phyloP scores from a whole-genome alignment of 768 basidiomycete genomes.

The Gymnopilus junonius region DNA sequence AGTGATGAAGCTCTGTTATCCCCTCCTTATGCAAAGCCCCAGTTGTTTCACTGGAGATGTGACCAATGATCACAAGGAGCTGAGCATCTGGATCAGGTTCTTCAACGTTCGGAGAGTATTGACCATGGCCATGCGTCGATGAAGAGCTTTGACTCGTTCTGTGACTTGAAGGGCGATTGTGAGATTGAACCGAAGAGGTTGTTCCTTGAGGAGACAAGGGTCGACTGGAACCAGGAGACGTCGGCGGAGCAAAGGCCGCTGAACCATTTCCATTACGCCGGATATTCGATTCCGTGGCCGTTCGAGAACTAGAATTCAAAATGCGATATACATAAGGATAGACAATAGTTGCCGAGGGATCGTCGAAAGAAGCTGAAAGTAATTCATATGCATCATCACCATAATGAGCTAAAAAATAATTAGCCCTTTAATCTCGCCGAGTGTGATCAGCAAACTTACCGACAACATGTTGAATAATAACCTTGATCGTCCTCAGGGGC shows the following conservation, averaged over 20 bases:
- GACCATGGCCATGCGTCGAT: slow-evolving; percentile 59
- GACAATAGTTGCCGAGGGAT: slow-evolving; percentile 96
- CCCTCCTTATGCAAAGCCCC: slow-evolving; percentile 92
- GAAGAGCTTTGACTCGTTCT: slow-evolving; percentile 71
- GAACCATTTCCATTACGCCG: slow-evolving; percentile 40
- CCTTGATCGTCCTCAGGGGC: slow-evolving; percentile 97
- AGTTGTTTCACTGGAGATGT: slow-evolving; percentile 88
- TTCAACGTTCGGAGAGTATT: slow-evolving; percentile 58
- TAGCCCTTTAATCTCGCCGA: background rate
- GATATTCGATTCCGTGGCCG: slow-evolving; percentile 24
- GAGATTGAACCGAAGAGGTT: slow-evolving; percentile 51
- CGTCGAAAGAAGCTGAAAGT: slow-evolving; percentile 88
- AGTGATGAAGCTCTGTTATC: slow-evolving; percentile 93
- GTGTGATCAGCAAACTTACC: slow-evolving; percentile 58
- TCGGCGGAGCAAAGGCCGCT: slow-evolving; percentile 47
- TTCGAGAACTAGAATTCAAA: slow-evolving; percentile 67
- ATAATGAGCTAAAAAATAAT: slow-evolving; percentile 62
- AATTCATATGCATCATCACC: slow-evolving; percentile 92
- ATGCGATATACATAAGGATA: slow-evolving; percentile 96
- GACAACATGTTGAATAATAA: slow-evolving; percentile 96
- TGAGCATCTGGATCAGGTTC: slow-evolving; percentile 90
- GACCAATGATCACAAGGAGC: slow-evolving; percentile 79
- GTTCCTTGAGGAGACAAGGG: slow-evolving; percentile 77
- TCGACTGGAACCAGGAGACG: slow-evolving; percentile 66
- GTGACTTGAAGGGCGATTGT: slow-evolving; percentile 64